Evolutionary conservation across 2,329 filamentous ascomycete species (phyloP).

Genomic region (Pseudogymnoascus sp.): DNA sequence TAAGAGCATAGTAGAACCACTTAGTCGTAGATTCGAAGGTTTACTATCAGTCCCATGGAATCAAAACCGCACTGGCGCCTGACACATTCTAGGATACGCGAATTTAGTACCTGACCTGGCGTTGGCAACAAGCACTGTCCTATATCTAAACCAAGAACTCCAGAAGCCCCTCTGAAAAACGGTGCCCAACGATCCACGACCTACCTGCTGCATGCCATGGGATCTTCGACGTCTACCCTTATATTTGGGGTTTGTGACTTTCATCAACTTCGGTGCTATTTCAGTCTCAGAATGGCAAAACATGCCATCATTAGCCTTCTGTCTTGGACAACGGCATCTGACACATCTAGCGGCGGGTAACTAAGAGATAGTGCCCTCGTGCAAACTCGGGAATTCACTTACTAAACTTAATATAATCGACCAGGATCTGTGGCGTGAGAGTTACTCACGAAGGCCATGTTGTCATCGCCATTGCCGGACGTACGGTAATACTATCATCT

Average conservation of each 20-base stretch:
- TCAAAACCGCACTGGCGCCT: not conserved
- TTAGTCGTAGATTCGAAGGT: not conserved
- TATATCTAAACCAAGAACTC: not conserved
- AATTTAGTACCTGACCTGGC: not conserved
- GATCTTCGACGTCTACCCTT: not conserved
- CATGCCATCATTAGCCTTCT: not conserved
- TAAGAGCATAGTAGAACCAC: not conserved
- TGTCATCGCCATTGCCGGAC: not conserved
- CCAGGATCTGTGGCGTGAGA: not conserved
- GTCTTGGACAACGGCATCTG: not conserved
- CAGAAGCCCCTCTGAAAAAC: not conserved
- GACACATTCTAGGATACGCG: not conserved
- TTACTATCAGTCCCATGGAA: slow-evolving; percentile 4
- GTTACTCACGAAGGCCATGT: not conserved
- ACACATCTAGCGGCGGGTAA: slow-evolving; percentile 5
- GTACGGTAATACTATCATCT: not conserved
- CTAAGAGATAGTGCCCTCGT: not conserved
- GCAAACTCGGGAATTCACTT: not conserved
- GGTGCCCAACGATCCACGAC: not conserved
- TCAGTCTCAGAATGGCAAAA: not conserved
- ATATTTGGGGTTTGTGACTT: not conserved
- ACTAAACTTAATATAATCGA: not conserved
- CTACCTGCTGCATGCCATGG: not conserved
- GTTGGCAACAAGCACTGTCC: not conserved
- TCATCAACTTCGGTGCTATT: not conserved